Evolutionary conservation across 2,329 filamentous ascomycete genomes (phyloP).

Genomic region (Talaromyces sp.): DNA sequence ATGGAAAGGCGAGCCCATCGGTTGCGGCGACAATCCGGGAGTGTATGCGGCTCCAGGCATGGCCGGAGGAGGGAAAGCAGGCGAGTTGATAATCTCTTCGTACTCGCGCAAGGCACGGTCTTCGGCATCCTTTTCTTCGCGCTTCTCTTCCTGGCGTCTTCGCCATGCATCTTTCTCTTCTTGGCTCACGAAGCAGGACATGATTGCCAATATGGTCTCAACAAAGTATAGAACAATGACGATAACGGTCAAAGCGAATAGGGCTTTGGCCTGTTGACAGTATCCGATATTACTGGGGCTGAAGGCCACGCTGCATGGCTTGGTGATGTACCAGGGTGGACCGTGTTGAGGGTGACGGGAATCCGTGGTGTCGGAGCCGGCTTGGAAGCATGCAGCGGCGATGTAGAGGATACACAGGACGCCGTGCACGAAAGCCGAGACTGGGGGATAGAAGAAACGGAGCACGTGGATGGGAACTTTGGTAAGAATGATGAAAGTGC

Average conservation of each 20-base stretch:
- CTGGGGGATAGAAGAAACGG: constrained; percentile 56
- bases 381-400: constrained; percentile 57
- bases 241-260: constrained; percentile 57
- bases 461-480: constrained; percentile 59
- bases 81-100: constrained; percentile 40
- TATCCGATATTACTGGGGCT: constrained; percentile 50
- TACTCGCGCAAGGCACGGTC: constrained; percentile 27
- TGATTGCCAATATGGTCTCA: constrained; percentile 50
- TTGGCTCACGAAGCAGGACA: constrained; percentile 47
- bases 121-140: constrained; percentile 42
- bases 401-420: constrained; percentile 54
- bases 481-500: constrained; percentile 60
- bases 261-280: constrained; percentile 60
- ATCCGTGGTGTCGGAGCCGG: constrained; percentile 59
- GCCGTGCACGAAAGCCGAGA: constrained; percentile 55
- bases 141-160: constrained; percentile 38
- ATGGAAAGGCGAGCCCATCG: constrained; percentile 7
- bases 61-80: constrained; percentile 33
- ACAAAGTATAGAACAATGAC: constrained; percentile 54
- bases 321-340: constrained; percentile 63
- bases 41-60: constrained; percentile 29
- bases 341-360: constrained; percentile 54
- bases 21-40: constrained; percentile 2
- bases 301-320: constrained; percentile 56
- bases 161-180: constrained; percentile 37